Evolutionary conservation across 352 stramenopile species (phyloP).

Genomic region (Phytophthora cactorum): DNA sequence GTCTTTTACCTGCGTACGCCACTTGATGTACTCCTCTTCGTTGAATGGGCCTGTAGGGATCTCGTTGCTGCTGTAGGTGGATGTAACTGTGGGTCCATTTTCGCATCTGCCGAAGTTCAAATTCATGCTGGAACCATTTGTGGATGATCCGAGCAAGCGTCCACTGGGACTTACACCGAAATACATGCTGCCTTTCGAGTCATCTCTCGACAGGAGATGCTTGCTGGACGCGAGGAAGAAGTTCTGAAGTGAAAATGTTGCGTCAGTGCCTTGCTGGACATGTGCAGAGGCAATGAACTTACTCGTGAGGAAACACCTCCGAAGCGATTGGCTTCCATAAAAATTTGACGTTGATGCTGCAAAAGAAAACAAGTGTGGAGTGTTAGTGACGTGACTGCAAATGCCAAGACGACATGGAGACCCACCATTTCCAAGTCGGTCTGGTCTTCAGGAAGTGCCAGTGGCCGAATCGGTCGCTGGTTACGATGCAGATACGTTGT

Average conservation of each 20-base stretch:
- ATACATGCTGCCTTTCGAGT: constrained; percentile 44
- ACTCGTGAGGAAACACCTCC: constrained; percentile 52
- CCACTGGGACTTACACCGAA: constrained; percentile 30
- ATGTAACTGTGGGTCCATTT: constrained; percentile 11
- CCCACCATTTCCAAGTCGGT: constrained; percentile 65
- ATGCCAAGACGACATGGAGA: not conserved
- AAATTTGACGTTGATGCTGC: constrained; percentile 67
- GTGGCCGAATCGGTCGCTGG: constrained; percentile 47
- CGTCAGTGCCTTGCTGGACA: not conserved
- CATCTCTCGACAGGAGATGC: constrained; percentile 39
- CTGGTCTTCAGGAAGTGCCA: constrained; percentile 51
- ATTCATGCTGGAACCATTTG: constrained; percentile 27
- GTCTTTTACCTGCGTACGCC: constrained; percentile 75
- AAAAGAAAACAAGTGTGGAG: not conserved
- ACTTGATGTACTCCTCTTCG: constrained; percentile 67
- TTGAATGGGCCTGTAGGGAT: constrained; percentile 37
- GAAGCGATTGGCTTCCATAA: constrained; percentile 68
- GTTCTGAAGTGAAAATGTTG: constrained; percentile 29
- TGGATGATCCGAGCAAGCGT: constrained; percentile 26
- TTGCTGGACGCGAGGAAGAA: constrained; percentile 55
- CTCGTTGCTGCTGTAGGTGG: constrained; percentile 16
- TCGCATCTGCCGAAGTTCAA: constrained; percentile 16
- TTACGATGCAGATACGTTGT: not conserved
- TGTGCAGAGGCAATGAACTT: constrained; percentile 7
- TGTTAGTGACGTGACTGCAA: not conserved